Evolutionary conservation across 345 rosid species (phyloP).

Genomic region (Populus euphratica): DNA sequence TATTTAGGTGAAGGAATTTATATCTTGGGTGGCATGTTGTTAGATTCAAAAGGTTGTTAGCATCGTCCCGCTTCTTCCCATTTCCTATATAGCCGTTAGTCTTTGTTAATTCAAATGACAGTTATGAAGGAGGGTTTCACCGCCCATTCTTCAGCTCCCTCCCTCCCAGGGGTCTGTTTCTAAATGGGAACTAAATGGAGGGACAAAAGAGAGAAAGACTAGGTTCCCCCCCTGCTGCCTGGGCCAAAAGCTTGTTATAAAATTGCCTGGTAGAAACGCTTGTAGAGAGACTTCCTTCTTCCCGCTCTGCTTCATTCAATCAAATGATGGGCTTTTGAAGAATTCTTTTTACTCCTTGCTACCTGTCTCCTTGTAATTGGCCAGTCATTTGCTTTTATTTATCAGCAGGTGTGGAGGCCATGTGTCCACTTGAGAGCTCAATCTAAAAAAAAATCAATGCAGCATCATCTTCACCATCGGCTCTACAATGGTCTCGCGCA

Average conservation of each 20-base stretch:
- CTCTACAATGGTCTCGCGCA: background rate
- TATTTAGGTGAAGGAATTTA: constrained; percentile 20
- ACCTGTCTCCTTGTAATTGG: constrained; percentile 17
- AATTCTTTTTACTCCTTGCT: background rate
- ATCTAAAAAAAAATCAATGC: background rate
- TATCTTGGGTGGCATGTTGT: constrained; percentile 20
- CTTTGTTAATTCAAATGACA: constrained; percentile 38
- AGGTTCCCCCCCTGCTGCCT: background rate
- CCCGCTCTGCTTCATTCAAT: background rate
- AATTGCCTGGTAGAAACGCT: background rate
- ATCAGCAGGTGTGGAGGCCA: background rate
- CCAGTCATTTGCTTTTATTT: background rate
- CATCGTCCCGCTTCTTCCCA: constrained; percentile 21
- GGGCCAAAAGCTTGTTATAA: background rate
- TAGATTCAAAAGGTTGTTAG: constrained; percentile 44
- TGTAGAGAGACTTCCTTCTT: background rate
- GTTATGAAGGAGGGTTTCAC: constrained; percentile 27
- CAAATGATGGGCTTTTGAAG: background rate
- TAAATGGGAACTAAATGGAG: constrained; percentile 15
- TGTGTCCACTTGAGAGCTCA: background rate
- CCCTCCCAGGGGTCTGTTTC: background rate
- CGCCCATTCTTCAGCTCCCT: constrained; percentile 20
- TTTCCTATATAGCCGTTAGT: constrained; percentile 29
- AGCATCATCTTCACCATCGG: background rate
- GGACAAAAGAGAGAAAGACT: constrained; percentile 3